Conservation (phyloP, 2,329 filamentous ascomycete species). For the Pseudofabraea citricarpa region DNA sequence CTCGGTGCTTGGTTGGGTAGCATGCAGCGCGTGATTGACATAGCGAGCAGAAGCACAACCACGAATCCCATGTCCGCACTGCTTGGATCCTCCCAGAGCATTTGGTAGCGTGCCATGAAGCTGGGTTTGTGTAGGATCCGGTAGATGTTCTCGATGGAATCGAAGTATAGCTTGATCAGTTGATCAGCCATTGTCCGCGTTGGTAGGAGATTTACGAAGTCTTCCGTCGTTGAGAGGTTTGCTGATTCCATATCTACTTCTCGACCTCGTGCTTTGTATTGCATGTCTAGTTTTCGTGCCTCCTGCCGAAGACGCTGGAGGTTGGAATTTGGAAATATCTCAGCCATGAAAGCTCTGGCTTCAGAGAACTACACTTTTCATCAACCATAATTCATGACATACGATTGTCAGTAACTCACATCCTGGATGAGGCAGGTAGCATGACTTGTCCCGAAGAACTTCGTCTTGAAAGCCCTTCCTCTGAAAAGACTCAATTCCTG, state of each 20-base stretch:
- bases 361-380: slow-evolving; percentile 1
- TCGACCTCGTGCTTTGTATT: slow-evolving; percentile 1
- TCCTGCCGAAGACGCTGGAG: background rate
- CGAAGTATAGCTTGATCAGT: slow-evolving; percentile 1
- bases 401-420: slow-evolving; percentile 1
- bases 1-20: background rate
- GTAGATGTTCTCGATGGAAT: slow-evolving; percentile 19
- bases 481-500: background rate
- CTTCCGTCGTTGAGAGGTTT: background rate
- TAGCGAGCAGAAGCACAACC: slow-evolving; percentile 16
- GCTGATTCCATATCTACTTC: too few relatives aligned
- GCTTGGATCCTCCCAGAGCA: slow-evolving; percentile 10
- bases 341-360: background rate
- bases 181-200: background rate
- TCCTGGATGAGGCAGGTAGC: background rate
- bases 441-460: slow-evolving; percentile 4
- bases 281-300: background rate
- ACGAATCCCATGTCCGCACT: slow-evolving; percentile 12
- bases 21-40: slow-evolving; percentile 5
- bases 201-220: background rate
- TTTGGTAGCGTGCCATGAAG: slow-evolving; percentile 18
- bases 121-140: slow-evolving; percentile 19
- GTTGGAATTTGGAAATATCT: background rate
- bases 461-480: slow-evolving; percentile 3
- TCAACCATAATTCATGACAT: too few relatives aligned